Evolutionary conservation across 2,329 filamentous ascomycete species (phyloP).

Genomic region (Penicillium sp.): DNA sequence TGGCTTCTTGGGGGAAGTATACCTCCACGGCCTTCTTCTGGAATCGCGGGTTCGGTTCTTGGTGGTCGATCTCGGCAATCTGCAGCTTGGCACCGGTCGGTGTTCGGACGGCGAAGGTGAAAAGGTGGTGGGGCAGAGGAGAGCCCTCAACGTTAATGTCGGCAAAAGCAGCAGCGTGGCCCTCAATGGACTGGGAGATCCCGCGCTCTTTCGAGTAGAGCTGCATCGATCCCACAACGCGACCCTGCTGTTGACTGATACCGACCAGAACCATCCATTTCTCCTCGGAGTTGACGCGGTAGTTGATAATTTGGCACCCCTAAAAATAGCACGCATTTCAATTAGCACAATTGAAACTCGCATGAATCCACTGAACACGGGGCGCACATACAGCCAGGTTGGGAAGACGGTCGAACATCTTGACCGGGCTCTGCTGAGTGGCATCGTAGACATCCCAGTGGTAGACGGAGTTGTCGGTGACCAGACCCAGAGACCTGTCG

Average conservation of each 20-base stretch:
- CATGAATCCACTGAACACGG: neutral
- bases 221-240: slow-evolving; percentile 94
- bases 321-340: slow-evolving; percentile 37
- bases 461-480: slow-evolving; percentile 87
- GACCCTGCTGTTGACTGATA: slow-evolving; percentile 88
- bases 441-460: slow-evolving; percentile 97
- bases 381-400: slow-evolving; percentile 71
- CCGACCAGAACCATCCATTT: slow-evolving; percentile 99
- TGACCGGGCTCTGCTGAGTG: slow-evolving; percentile 73
- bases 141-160: slow-evolving; percentile 86
- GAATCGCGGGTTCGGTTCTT: slow-evolving; percentile 83
- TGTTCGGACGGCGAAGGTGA: slow-evolving; percentile 92
- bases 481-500: slow-evolving; percentile 80
- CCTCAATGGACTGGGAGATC: slow-evolving; percentile 97
- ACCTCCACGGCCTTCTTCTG: slow-evolving; percentile 96
- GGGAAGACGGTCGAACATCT: slow-evolving; percentile 91
- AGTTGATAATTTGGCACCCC: slow-evolving; percentile 99
- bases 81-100: slow-evolving; percentile 91
- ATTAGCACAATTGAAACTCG: slow-evolving; percentile 1
- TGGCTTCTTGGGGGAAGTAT: slow-evolving; percentile 93
- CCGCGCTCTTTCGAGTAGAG: slow-evolving; percentile 93
- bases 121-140: slow-evolving; percentile 86
- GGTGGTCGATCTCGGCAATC: slow-evolving; percentile 95
- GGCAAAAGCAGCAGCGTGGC: slow-evolving; percentile 92
- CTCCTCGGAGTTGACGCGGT: slow-evolving; percentile 89